Evolutionary conservation across 1,284 basidiomycete species (phyloP), one percentile per base, ranked within the genome.

Genomic region (Hemileia vastatrix): DNA sequence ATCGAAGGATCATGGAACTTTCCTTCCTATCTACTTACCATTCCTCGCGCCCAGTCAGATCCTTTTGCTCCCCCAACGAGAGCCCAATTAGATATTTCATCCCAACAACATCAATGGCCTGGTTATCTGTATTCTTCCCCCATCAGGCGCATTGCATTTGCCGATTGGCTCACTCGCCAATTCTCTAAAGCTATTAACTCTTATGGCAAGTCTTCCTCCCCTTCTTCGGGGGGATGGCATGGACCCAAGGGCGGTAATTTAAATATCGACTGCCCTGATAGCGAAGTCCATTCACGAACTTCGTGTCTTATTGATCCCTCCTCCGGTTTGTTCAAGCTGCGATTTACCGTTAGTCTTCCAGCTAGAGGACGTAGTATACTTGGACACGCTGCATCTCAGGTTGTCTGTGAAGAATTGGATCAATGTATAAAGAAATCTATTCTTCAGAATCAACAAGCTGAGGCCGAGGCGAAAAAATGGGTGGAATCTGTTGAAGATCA

Each of bases 31-130:
- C 18, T 23, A 1, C 23, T 60, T n/a, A n/a, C 13, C 11, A 50
- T 60, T 49, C 31, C 21, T 32, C 31, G 57, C 18, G 43, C 43
- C 27, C 57, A 60, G 43, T 60, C 57, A 13, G 57, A 60, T 23
- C 51, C 57, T 44, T 60, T 60, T 60, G 57, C 57, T 45, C 57
- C 57, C 3, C 57, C 57, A 15, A 60, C 57, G 6, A 48, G 57
- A 8, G 19, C 53, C 15, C 47, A 53, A 32, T 36, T 60, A 21
- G 45, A 44, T 36, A 33, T 60, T 21, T 23, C 36, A 24, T 27
- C 36, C 27, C 36, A 31, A 23, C 57, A 60, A 45, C 57, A 60
- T 47, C 27, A 43, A 43, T 60, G 57, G 57, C 57, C 57, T 32
- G n/a, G 50, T 36, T 36, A 53, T 23, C 40, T 60, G 3, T 48